phyloP scores from a whole-genome alignment of 1,284 basidiomycete species.

The Microstroma glucosiphilum region DNA sequence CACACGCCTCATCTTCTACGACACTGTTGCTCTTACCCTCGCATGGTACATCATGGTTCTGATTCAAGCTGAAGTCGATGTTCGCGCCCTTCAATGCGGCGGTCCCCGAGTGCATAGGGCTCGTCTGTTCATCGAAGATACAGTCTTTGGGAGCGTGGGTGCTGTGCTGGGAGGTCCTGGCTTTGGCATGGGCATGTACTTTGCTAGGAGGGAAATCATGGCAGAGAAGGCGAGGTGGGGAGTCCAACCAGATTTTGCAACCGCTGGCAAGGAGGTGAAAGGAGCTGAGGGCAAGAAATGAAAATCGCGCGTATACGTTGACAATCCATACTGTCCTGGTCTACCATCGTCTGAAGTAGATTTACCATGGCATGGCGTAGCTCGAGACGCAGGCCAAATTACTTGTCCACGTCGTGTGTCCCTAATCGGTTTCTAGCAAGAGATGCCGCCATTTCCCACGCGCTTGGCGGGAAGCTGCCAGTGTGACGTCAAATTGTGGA shows the following conservation, averaged over 20 bases:
- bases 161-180: not conserved
- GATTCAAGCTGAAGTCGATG: not conserved
- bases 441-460: too few species aligned
- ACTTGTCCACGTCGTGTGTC: too few species aligned
- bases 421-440: too few species aligned
- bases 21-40: not conserved
- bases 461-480: too few species aligned
- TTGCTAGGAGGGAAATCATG: constrained; percentile 2
- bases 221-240: not conserved
- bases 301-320: too few species aligned
- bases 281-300: not conserved
- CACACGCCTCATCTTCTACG: constrained; percentile 2
- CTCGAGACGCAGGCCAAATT: too few species aligned
- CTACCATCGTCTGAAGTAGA: too few species aligned
- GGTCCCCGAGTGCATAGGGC: not conserved
- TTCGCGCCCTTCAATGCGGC: constrained; percentile 1
- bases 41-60: not conserved
- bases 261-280: not conserved
- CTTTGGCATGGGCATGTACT: constrained; percentile 2
- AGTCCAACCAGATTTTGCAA: not conserved
- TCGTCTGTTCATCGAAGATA: not conserved
- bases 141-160: not conserved
- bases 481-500: too few species aligned
- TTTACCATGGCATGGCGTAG: too few species aligned
- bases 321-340: too few species aligned